phyloP scores from a whole-genome alignment of 331 rosid species.

The Quercus lobata region DNA sequence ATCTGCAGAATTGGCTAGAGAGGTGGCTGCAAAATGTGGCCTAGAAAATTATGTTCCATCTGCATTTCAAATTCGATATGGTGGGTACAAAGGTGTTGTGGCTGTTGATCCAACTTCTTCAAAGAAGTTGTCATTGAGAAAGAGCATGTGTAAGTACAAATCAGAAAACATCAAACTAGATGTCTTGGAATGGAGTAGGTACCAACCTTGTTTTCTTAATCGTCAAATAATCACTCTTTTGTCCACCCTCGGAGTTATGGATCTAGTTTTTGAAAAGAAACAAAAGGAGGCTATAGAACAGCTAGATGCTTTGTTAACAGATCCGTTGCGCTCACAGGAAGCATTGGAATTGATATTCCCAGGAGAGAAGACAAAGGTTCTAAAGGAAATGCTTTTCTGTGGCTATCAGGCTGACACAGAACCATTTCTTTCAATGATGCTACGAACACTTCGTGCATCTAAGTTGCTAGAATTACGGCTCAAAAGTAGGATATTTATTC shows the following conservation, averaged over 20 bases:
- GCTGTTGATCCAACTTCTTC: slow-evolving; percentile 40
- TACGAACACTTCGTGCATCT: slow-evolving; percentile 38
- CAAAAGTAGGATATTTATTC: slow-evolving; percentile 31
- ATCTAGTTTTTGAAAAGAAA: slow-evolving; percentile 29
- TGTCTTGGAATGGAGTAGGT: slow-evolving; percentile 37
- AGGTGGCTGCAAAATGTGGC: slow-evolving; percentile 58
- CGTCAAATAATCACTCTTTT: slow-evolving; percentile 39
- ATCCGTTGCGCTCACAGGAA: slow-evolving; percentile 33
- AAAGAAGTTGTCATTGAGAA: slow-evolving; percentile 29
- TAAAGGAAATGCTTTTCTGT: slow-evolving; percentile 35
- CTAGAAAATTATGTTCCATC: slow-evolving; percentile 35
- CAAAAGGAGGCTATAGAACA: slow-evolving; percentile 23
- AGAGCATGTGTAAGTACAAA: slow-evolving; percentile 41
- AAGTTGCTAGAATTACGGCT: slow-evolving; percentile 49
- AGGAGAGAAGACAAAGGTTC: slow-evolving; percentile 36
- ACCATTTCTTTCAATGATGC: slow-evolving; percentile 44
- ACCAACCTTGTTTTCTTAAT: slow-evolving; percentile 41
- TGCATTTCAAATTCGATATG: slow-evolving; percentile 75
- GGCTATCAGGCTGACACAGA: slow-evolving; percentile 33
- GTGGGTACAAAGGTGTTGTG: slow-evolving; percentile 47
- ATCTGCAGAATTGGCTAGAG: slow-evolving; percentile 49
- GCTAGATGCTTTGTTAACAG: slow-evolving; percentile 34
- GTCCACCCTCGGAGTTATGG: slow-evolving; percentile 31
- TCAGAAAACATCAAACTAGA: slow-evolving; percentile 9
- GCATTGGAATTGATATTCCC: slow-evolving; percentile 41